phyloP scores from a whole-genome alignment of 805 yeast genomes.

The Wickerhamiella nectarea region DNA sequence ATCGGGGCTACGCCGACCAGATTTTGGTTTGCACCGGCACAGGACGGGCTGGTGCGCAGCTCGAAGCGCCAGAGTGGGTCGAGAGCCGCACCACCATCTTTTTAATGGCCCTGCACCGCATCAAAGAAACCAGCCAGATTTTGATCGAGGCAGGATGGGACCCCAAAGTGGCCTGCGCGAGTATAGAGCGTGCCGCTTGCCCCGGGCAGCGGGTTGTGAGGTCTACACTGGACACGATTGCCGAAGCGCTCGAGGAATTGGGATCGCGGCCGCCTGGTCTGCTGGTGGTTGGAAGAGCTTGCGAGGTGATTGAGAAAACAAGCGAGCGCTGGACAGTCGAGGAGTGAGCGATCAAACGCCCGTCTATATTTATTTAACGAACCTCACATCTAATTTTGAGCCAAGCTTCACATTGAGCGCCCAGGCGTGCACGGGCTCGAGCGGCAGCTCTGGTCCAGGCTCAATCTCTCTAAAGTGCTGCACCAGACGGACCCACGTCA shows the following conservation, averaged over 20 bases:
- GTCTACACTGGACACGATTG: slow-evolving; percentile 52
- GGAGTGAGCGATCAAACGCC: slow-evolving; percentile 23
- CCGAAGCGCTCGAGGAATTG: slow-evolving; percentile 55
- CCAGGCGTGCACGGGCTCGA: neutral
- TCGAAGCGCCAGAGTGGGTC: slow-evolving; percentile 62
- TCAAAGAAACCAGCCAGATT: slow-evolving; percentile 25
- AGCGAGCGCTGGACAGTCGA: slow-evolving; percentile 34
- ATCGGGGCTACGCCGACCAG: slow-evolving; percentile 83
- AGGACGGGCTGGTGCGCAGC: slow-evolving; percentile 74
- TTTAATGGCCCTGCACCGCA: slow-evolving; percentile 78
- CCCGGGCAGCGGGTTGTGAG: slow-evolving; percentile 81
- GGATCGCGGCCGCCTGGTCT: slow-evolving; percentile 93
- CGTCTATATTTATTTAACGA: neutral
- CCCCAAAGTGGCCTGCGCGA: slow-evolving; percentile 57
- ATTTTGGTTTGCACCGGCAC: slow-evolving; percentile 90
- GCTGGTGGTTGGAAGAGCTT: slow-evolving; percentile 67
- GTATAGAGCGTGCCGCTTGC: slow-evolving; percentile 84
- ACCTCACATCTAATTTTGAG: neutral
- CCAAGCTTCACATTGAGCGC: neutral
- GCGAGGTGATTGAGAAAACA: slow-evolving; percentile 36
- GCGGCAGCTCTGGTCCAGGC: slow-evolving; percentile 2
- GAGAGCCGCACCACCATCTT: slow-evolving; percentile 68
- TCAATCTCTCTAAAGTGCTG: slow-evolving; percentile 3
- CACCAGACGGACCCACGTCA: slow-evolving; percentile 10
- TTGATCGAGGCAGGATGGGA: slow-evolving; percentile 56